Evolutionary conservation across 1,139 yeast genomes (phyloP), one percentile per base, ranked within the genome.

Genomic region (Lodderomyces metapsilosis): DNA sequence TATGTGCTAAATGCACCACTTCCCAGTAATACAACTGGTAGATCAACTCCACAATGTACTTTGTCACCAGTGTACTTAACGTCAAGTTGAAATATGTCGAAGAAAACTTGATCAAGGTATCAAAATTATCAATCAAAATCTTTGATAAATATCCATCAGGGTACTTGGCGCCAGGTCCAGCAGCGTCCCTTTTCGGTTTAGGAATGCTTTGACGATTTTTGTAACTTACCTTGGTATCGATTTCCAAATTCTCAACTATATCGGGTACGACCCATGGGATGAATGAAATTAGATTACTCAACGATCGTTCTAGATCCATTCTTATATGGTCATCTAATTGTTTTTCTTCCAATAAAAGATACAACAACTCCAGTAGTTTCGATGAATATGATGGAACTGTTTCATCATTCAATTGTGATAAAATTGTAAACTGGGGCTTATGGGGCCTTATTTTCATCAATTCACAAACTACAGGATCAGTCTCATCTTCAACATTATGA

Each of bases 21-120:
- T 72, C 78, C 77, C 77, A 72, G 48, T 70, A 72, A 42, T 71
- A 65, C 16, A 72, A 53, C 7, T 63, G 54, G 48, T 72, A 70
- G 8, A 72, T 56, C 31, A 71, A 46, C 37, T 65, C 68, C 15
- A 72, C 78, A 44, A 67, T 50, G 44, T 57, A 72, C 40, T 62
- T 61, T 11, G 74, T 71, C 15, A 70, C 51, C 32, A 62, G 71
- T 5, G 73, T 59, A 3, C 74, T 55, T n/a, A 72, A 52, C 1
- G 73, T 57, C 36, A 71, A 49, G 49, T 71, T 70, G 50, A 62
- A 62, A 48, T 71, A 71, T 37, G 62, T 56, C 3, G 68, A 56
- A 5, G 66, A 56, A 37, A 70, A 61, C 44, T 53, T 51, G 39
- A 63, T 49, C 12, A 71, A 51, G 6, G 52, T 50, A 21, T 55